Evolutionary conservation across 257 asterid genomes (phyloP), one percentile per base, ranked within the genome.

Genomic region (Avicennia marina): DNA sequence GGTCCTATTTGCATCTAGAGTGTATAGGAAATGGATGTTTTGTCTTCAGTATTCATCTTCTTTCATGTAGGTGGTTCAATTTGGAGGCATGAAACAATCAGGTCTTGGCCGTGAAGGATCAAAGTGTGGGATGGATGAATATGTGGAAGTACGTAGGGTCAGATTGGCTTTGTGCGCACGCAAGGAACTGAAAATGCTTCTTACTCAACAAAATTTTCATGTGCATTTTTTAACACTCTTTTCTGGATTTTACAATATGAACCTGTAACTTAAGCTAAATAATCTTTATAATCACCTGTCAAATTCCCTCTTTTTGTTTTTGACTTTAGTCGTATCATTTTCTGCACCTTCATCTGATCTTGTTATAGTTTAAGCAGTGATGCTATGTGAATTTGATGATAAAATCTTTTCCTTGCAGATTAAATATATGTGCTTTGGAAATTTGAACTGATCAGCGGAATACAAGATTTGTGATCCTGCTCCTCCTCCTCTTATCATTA

Each of bases 101-200:
- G 98, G 95, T 41, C 95, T 93, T 63, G 98, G 99, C 60, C 94
- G 96, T 8, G 97, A 89, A 78, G 99, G 99, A 67, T 93, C 99
- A 22, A 89, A 89, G 64, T 93, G 89, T 11, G 99, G 97, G 68
- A 72, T 89, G 80, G 97, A 93, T 59, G 99, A 93, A 57, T 93
- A 78, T 69, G 75, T 89, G 22, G 99, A 93, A 65, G 97, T 89
- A 76, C 11, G 71, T 70, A 34, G n/a, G 18, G 6, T 36, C 39
- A n/a, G n/a, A 25, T 19, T 1, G 1, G 10, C 32, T 34, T 32
- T 9, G 42, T 58, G 10, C 27, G 41, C 11, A 4, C 17, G 20
- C 11, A 13, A 17, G 3, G 18, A 26, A 43, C n/a, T n/a, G n/a
- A n/a, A n/a, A n/a, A n/a, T n/a, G n/a, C n/a, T n/a, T n/a, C n/a